These are phyloP conservation scores for Plasmopara muralis DNA, from an alignment of 352 stramenopile species.

Conservation along the genomic window DNA sequence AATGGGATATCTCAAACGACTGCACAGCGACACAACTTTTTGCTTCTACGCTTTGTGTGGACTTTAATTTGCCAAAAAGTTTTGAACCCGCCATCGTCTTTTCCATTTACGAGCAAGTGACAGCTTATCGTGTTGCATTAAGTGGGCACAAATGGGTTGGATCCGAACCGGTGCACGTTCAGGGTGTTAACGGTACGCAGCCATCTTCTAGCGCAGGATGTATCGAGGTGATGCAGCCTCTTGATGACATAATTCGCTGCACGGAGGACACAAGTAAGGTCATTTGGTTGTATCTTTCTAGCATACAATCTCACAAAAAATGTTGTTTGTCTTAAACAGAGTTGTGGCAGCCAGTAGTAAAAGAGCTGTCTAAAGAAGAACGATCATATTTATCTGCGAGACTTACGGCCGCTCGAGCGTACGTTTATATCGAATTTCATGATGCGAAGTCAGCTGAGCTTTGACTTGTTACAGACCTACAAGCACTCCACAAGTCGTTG, in stretches of 20 bases:
- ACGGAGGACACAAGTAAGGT: slow-evolving; percentile 33
- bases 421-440: slow-evolving; percentile 7
- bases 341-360: slow-evolving; percentile 65
- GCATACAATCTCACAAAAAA: neutral
- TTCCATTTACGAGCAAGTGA: slow-evolving; percentile 68
- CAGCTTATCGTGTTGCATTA: slow-evolving; percentile 49
- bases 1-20: slow-evolving; percentile 67
- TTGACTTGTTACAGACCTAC: slow-evolving; percentile 25
- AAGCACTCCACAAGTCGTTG: slow-evolving; percentile 17
- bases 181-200: slow-evolving; percentile 14
- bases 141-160: slow-evolving; percentile 54
- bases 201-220: slow-evolving; percentile 28
- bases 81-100: slow-evolving; percentile 67
- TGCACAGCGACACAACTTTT: slow-evolving; percentile 44
- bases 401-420: slow-evolving; percentile 31
- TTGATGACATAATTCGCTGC: slow-evolving; percentile 53
- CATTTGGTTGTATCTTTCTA: neutral
- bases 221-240: slow-evolving; percentile 44
- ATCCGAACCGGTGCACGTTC: slow-evolving; percentile 30
- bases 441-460: neutral
- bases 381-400: slow-evolving; percentile 56
- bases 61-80: slow-evolving; percentile 42
- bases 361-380: slow-evolving; percentile 63
- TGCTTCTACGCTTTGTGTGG: slow-evolving; percentile 42
- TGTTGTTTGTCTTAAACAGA: slow-evolving; percentile 16